Conservation (phyloP, 192 early-diverging fungal species). For the Cladochytrium replicatum region DNA sequence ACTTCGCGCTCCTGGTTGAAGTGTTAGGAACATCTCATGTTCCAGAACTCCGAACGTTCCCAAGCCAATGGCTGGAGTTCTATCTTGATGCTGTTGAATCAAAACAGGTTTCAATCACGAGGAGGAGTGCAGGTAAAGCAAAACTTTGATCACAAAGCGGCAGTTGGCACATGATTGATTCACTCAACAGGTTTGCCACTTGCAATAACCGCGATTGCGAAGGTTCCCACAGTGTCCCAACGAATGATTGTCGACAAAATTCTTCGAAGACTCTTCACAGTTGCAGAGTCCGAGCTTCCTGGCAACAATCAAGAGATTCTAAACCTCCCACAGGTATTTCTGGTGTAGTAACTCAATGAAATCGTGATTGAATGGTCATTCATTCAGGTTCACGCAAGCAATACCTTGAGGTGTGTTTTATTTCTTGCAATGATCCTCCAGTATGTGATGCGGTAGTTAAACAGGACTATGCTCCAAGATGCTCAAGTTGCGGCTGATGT, state of each 20-base stretch:
- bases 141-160: too few relatives aligned
- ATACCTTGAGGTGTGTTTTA: background rate
- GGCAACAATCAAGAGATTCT: slow-evolving; percentile 49
- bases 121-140: slow-evolving; percentile 69
- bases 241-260: slow-evolving; percentile 52
- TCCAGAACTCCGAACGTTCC: too few relatives aligned
- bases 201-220: slow-evolving; percentile 74
- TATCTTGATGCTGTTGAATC: slow-evolving; percentile 62
- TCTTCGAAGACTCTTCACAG: slow-evolving; percentile 57
- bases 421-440: background rate
- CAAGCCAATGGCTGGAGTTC: slow-evolving; percentile 32
- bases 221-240: slow-evolving; percentile 49
- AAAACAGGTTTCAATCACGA: slow-evolving; percentile 75
- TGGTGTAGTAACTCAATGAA: too few relatives aligned
- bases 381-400: slow-evolving; percentile 73
- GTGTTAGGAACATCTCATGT: too few relatives aligned
- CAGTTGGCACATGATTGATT: too few relatives aligned
- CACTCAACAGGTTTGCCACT: slow-evolving; percentile 63
- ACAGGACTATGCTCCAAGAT: slow-evolving; percentile 63
- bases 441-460: background rate
- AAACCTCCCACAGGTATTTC: slow-evolving; percentile 87
- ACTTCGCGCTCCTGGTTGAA: too few relatives aligned
- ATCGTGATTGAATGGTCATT: too few relatives aligned
- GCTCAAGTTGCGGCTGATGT: slow-evolving; percentile 63
- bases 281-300: slow-evolving; percentile 36